A percentile compares a stretch with the other conserved stretches of the same genome.
phyloP scores from a whole-genome alignment of 1,284 basidiomycete species.

The Trametes pubescens region DNA sequence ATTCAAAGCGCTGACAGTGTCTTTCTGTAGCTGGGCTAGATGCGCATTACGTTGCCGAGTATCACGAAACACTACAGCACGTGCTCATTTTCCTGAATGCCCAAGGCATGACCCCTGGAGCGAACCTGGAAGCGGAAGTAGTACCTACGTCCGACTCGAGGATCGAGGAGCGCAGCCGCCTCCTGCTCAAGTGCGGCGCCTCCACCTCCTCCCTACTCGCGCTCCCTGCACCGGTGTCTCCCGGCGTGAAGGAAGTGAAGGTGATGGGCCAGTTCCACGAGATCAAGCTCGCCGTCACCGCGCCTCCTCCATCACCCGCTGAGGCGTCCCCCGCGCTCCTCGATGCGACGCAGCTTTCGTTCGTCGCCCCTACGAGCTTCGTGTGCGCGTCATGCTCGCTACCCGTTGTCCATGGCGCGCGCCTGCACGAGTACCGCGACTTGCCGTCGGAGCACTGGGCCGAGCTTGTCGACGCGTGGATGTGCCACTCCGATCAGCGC shows the following conservation, averaged over 20 bases:
- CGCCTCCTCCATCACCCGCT: conserved; percentile 29
- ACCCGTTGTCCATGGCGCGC: conserved; percentile 66
- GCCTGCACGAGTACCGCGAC: conserved; percentile 71
- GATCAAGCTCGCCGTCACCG: conserved; percentile 61
- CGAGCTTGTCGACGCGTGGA: conserved; percentile 96
- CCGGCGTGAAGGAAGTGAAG: conserved; percentile 69
- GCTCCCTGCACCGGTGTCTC: conserved; percentile 69
- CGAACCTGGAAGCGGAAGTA: conserved; percentile 69
- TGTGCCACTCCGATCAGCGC: conserved; percentile 94
- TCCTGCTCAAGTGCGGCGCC: conserved; percentile 68
- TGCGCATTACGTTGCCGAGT: conserved; percentile 80
- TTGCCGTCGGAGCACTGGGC: conserved; percentile 97
- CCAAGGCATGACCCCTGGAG: conserved; percentile 53
- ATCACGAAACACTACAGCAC: conserved; percentile 83
- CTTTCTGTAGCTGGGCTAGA: conserved; percentile 48
- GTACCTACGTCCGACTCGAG: conserved; percentile 50
- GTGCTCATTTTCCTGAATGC: conserved; percentile 74
- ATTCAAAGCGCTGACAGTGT: background rate
- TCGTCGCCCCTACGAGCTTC: conserved; percentile 65
- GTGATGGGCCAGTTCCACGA: conserved; percentile 56
- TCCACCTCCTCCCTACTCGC: conserved; percentile 64
- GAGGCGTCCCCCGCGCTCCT: conserved; percentile 53
- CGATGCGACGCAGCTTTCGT: conserved; percentile 71
- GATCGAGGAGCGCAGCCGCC: conserved; percentile 48
- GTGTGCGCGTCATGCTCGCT: conserved; percentile 79